phyloP scores from a whole-genome alignment of 306 rosid species.

The Acacia melanoxylon region DNA sequence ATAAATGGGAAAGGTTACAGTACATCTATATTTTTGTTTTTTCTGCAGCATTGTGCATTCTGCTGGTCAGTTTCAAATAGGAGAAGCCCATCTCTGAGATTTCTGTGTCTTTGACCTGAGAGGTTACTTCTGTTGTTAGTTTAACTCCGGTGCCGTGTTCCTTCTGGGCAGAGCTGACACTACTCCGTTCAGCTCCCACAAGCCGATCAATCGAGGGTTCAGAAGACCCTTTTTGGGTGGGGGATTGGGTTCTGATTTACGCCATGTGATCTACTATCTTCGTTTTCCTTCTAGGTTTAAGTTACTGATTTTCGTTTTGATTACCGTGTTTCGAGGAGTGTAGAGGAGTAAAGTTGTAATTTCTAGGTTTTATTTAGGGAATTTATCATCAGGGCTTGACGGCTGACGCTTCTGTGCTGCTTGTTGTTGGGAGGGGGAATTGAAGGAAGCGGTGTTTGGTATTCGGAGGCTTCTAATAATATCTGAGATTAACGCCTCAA shows the following conservation, averaged over 20 bases:
- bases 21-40: background rate
- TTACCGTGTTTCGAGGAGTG: slow-evolving; percentile 16
- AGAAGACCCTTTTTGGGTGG: background rate
- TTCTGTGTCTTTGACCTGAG: slow-evolving; percentile 53
- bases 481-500: slow-evolving; percentile 46
- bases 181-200: slow-evolving; percentile 16
- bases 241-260: slow-evolving; percentile 45
- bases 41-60: slow-evolving; percentile 48
- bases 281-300: slow-evolving; percentile 7
- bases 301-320: background rate
- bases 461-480: slow-evolving; percentile 47
- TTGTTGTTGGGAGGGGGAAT: slow-evolving; percentile 25
- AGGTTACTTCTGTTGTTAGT: slow-evolving; percentile 38
- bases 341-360: slow-evolving; percentile 25
- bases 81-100: slow-evolving; percentile 45
- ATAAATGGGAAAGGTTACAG: slow-evolving; percentile 24
- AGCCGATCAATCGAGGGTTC: slow-evolving; percentile 46
- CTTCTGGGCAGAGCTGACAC: slow-evolving; percentile 34
- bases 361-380: slow-evolving; percentile 26
- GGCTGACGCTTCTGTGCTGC: slow-evolving; percentile 24
- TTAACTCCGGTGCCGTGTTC: slow-evolving; percentile 38
- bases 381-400: slow-evolving; percentile 28
- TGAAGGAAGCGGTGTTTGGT: slow-evolving; percentile 37
- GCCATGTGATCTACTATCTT: slow-evolving; percentile 31
- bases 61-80: slow-evolving; percentile 52